phyloP scores from a whole-genome alignment of 805 yeast species.

The Sugiyamaella floridensis region DNA sequence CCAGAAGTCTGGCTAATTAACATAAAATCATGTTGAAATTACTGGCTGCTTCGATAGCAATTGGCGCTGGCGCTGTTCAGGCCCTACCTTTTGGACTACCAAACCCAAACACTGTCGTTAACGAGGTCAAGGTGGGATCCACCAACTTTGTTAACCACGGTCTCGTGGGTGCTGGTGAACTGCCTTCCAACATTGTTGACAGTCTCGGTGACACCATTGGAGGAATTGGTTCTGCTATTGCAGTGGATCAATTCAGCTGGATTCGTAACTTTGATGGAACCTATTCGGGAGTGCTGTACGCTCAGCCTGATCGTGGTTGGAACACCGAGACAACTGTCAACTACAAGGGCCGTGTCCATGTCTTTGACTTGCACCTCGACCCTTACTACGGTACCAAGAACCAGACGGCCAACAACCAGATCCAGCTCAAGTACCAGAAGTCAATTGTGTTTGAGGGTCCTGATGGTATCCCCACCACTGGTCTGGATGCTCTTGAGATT shows the following conservation, averaged over 20 bases:
- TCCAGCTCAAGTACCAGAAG: slow-evolving; percentile 7
- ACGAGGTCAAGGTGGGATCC: not conserved
- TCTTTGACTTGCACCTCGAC: slow-evolving; percentile 7
- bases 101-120: not conserved
- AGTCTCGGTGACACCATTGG: slow-evolving; percentile 16
- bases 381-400: slow-evolving; percentile 11
- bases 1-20: too few relatives aligned
- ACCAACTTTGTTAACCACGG: slow-evolving; percentile 13
- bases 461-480: slow-evolving; percentile 11
- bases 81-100: not conserved
- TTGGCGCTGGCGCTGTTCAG: not conserved
- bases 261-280: slow-evolving; percentile 4
- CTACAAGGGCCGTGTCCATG: slow-evolving; percentile 12
- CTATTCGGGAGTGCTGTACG: slow-evolving; percentile 13
- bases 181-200: slow-evolving; percentile 13
- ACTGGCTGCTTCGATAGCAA: not conserved
- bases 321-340: slow-evolving; percentile 14
- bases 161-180: slow-evolving; percentile 15
- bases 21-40: too few relatives aligned
- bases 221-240: slow-evolving; percentile 17
- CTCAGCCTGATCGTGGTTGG: slow-evolving; percentile 19
- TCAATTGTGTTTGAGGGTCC: slow-evolving; percentile 11
- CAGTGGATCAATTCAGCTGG: slow-evolving; percentile 12
- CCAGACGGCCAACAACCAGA: slow-evolving; percentile 6
- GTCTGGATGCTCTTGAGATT: slow-evolving; percentile 13